Base-by-base conservation (phyloP, 352 stramenopile genomes). In the Pythium monospermum region DNA sequence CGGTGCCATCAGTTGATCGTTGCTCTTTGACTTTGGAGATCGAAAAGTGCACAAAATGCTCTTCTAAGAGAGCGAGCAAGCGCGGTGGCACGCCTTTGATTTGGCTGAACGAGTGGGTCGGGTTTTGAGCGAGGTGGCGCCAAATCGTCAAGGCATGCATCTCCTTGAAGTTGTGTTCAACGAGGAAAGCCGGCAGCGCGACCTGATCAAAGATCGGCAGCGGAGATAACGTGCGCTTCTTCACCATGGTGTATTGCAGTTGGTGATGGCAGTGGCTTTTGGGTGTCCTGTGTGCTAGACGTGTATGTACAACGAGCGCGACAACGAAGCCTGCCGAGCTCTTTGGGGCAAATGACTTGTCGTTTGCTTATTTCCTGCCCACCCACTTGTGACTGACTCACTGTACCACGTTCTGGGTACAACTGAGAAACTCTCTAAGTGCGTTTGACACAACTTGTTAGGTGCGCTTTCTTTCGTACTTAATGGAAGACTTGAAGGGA, bases 1-100 rank as follows among this genome's bases (percentile, higher is more conserved):
- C 77, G 0, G 89, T 97, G 19, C 89, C 87, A 53, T 96, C 89
- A 7, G 66, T 61, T 19, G 84, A 94, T 37, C 71, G 77, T 58
- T 94, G 77, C 45, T 91, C 75, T 2, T 83, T 75, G 8, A 83
- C 77, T 13, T 95, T 64, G 42, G 64, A 78, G 40, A 78, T 91
- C 23, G 86, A 91, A 46, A 94, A 91, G 41, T 83, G 58, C 35
- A 69, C 67, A 54, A 96, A 96, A 38, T 92, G 57, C 49, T 82
- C 61, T 13, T 69, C 49, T 16, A 95, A 56, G 43, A 85, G 57
- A 44, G 60, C 26, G 4, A 80, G 66, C n/a, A 91, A 58, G 8
- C 71, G 65, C 51, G 69, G 74, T 46, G 82, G 76, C 44, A 94
- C 66, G 25, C 68, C 53, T 4, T 71, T 73, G 43, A 91, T 77